These are phyloP conservation scores for Sporisorium graminicola DNA, from an alignment of 1,284 basidiomycete species.

Conservation along the genomic window DNA sequence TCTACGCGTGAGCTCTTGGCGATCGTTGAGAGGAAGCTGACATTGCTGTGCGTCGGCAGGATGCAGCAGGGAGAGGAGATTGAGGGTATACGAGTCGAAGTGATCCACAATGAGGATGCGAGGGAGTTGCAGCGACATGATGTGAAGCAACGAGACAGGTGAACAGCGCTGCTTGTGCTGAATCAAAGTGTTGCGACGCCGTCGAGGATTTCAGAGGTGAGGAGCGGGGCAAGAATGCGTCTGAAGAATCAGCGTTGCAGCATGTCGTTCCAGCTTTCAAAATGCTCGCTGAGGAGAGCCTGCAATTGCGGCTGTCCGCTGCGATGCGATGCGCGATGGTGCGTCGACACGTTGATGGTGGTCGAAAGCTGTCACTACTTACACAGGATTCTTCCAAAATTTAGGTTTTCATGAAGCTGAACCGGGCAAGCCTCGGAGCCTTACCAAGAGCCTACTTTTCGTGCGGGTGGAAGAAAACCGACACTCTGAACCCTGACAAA, in stretches of 20 bases:
- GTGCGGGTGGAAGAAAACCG: conserved; percentile 40
- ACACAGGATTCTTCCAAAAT: conserved; percentile 5
- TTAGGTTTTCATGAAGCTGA: neutral
- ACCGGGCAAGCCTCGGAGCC: too few species aligned
- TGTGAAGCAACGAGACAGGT: neutral
- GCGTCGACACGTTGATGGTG: neutral
- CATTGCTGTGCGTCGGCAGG: neutral
- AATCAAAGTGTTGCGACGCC: neutral
- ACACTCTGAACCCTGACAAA: conserved; percentile 16
- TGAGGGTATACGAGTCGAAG: conserved; percentile 68
- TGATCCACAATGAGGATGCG: conserved; percentile 67
- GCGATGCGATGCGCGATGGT: conserved; percentile 5
- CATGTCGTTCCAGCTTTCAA: neutral
- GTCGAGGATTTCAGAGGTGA: neutral
- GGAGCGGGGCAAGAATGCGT: neutral
- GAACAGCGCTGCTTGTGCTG: neutral
- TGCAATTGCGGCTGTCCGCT: conserved; percentile 4
- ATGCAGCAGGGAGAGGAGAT: conserved; percentile 59
- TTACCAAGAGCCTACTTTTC: too few species aligned
- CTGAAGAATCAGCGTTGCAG: neutral
- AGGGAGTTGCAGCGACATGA: conserved; percentile 46
- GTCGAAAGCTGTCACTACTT: neutral
- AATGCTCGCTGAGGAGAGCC: neutral
- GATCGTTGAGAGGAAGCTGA: neutral
- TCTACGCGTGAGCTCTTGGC: conserved; percentile 15